Conservation (phyloP, 163 green algal species). For the Chlamydomonas reinhardtii region DNA sequence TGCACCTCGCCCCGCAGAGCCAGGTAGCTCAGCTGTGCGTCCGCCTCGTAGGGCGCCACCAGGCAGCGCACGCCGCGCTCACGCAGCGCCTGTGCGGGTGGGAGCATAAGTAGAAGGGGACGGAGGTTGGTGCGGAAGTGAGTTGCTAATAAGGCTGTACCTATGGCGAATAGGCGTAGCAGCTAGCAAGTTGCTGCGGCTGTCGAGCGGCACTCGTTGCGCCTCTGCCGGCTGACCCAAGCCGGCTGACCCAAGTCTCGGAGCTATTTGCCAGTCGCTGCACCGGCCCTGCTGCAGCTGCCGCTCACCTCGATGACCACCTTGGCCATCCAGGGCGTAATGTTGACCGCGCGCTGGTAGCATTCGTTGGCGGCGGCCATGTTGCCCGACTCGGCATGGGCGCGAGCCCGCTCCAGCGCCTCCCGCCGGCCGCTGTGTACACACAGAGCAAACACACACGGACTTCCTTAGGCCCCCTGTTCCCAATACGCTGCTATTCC, state of each 20-base stretch:
- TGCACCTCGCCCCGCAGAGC: conserved; percentile 76
- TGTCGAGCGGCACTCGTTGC: no score
- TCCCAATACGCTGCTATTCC: no score
- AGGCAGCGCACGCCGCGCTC: conserved; percentile 81
- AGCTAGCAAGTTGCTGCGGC: no score
- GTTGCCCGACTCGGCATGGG: conserved; percentile 84
- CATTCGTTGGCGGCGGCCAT: conserved; percentile 85
- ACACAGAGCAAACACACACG: neutral
- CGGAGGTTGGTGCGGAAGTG: no score
- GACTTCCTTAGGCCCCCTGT: no score
- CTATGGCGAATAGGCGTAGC: no score
- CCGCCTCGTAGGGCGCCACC: conserved; percentile 98
- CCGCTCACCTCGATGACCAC: conserved; percentile 77
- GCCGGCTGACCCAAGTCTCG: no score
- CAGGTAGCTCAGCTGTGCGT: conserved; percentile 97
- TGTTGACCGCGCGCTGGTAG: conserved; percentile 93
- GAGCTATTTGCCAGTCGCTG: no score
- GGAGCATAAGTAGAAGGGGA: no score
- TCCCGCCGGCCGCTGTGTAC: conserved; percentile 72
- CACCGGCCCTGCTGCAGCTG: no score
- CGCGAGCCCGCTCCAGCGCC: conserved; percentile 75
- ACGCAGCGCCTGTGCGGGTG: conserved; percentile 74
- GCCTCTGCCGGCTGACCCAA: no score
- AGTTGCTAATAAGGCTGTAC: no score
- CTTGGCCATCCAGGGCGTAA: conserved; percentile 89